Percentiles rank a stretch among this genome's conserved stretches.
These are phyloP conservation scores for Mortierella sp. DNA, from an alignment of 371 early-diverging fungal genomes.

Conservation along the genomic window DNA sequence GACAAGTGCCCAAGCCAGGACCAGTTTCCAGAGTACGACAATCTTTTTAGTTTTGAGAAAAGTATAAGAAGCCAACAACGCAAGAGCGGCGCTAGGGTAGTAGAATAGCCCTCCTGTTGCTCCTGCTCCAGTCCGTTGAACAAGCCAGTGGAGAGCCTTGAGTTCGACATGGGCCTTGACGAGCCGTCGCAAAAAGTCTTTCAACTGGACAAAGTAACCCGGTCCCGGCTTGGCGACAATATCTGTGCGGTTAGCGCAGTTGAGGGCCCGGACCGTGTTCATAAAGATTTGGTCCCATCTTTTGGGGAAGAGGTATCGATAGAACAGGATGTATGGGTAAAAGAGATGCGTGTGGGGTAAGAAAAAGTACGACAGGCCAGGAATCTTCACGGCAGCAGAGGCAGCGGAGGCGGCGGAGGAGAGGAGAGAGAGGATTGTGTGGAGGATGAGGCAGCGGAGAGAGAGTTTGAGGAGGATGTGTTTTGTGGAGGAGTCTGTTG, in stretches of 20 bases:
- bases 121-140: slow-evolving; percentile 1
- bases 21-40: slow-evolving; percentile 20
- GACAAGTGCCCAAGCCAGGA: not conserved
- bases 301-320: slow-evolving; percentile 19
- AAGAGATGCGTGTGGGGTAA: slow-evolving; percentile 10
- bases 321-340: slow-evolving; percentile 25
- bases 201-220: slow-evolving; percentile 11
- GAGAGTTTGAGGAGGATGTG: slow-evolving; percentile 4
- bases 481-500: not conserved
- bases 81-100: slow-evolving; percentile 13
- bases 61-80: slow-evolving; percentile 18
- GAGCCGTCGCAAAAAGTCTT: not conserved
- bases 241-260: slow-evolving; percentile 35
- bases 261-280: slow-evolving; percentile 22
- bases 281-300: slow-evolving; percentile 36
- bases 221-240: slow-evolving; percentile 42
- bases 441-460: slow-evolving; percentile 28
- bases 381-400: not conserved
- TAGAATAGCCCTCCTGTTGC: not conserved
- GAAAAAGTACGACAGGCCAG: not conserved
- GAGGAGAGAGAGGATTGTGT: not conserved
- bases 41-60: slow-evolving; percentile 15
- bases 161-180: slow-evolving; percentile 16
- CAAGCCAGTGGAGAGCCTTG: slow-evolving; percentile 11
- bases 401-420: not conserved